Conservation (phyloP, 208 protist species). For the Trypanosoma avium region DNA sequence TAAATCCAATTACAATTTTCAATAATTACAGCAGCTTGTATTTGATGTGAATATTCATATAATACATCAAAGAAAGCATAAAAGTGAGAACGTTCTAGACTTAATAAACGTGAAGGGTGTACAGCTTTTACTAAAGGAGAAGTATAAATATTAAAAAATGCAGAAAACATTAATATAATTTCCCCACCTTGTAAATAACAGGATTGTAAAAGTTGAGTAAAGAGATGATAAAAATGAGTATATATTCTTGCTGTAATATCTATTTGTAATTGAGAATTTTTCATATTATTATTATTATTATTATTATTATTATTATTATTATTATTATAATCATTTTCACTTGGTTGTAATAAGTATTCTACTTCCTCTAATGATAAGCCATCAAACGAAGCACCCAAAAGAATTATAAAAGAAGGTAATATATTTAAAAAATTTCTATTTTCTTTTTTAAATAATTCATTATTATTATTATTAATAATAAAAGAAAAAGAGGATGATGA, state of each 20-base stretch:
- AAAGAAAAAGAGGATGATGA: not conserved
- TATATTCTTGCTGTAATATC: slow-evolving; percentile 1
- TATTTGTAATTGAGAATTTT: not conserved
- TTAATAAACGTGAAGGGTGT: not conserved
- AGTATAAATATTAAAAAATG: slow-evolving; percentile 6
- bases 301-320: not conserved
- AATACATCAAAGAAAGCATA: slow-evolving; percentile 18
- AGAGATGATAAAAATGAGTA: slow-evolving; percentile 2
- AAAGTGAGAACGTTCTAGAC: slow-evolving; percentile 3
- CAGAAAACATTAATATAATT: not conserved
- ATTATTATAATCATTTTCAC: not conserved
- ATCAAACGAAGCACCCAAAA: slow-evolving; percentile 6
- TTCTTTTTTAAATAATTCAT: not conserved
- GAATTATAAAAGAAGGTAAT: not conserved
- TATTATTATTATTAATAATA: no score
- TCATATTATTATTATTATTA: not conserved
- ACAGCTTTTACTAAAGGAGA: slow-evolving; percentile 15
- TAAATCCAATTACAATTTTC: not conserved
- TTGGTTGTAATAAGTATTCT: slow-evolving; percentile 12
- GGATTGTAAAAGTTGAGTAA: not conserved
- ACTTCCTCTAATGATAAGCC: slow-evolving; percentile 12
- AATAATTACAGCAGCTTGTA: not conserved
- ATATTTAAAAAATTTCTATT: not conserved
- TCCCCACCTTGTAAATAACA: not conserved
- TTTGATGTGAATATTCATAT: not conserved